Conservation (phyloP, 345 rosid species). For the Fremontodendron californicum region DNA sequence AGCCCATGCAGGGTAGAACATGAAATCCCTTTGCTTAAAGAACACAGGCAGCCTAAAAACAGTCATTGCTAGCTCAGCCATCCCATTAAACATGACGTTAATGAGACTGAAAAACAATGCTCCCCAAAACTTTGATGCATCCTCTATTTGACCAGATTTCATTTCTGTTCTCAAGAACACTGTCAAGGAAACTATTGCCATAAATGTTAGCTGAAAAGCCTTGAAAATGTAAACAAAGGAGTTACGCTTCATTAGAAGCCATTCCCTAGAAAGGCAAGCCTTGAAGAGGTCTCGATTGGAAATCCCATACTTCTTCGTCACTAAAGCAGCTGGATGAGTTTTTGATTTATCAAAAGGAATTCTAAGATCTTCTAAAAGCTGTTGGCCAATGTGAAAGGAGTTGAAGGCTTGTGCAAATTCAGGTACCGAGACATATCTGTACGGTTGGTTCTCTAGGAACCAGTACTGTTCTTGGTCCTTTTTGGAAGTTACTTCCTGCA, state of each 20-base stretch:
- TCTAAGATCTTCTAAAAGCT: constrained; percentile 29
- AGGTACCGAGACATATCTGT: constrained; percentile 35
- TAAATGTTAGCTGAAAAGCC: constrained; percentile 43
- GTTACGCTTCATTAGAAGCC: constrained; percentile 49
- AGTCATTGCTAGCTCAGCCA: constrained; percentile 52
- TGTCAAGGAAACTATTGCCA: constrained; percentile 46
- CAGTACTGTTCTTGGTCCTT: constrained; percentile 62
- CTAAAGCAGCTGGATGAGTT: constrained; percentile 51
- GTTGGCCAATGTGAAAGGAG: constrained; percentile 38
- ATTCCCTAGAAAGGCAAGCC: constrained; percentile 52
- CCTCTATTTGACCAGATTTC: constrained; percentile 28
- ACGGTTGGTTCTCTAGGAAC: constrained; percentile 29
- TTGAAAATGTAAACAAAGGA: constrained; percentile 45
- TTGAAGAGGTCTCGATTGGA: constrained; percentile 49
- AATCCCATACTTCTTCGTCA: constrained; percentile 42
- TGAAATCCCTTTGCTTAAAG: constrained; percentile 45
- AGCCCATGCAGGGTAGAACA: constrained; percentile 59
- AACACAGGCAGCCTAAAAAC: constrained; percentile 48
- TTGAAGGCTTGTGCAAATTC: constrained; percentile 37
- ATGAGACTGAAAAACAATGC: constrained; percentile 52
- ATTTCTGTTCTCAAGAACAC: constrained; percentile 45
- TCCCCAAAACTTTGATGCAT: constrained; percentile 40
- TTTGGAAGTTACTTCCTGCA: constrained; percentile 55
- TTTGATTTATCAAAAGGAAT: constrained; percentile 36
- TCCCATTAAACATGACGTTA: constrained; percentile 54